These are phyloP conservation scores for Calophaca sinica DNA, from an alignment of 306 rosid species.

Conservation along the genomic window DNA sequence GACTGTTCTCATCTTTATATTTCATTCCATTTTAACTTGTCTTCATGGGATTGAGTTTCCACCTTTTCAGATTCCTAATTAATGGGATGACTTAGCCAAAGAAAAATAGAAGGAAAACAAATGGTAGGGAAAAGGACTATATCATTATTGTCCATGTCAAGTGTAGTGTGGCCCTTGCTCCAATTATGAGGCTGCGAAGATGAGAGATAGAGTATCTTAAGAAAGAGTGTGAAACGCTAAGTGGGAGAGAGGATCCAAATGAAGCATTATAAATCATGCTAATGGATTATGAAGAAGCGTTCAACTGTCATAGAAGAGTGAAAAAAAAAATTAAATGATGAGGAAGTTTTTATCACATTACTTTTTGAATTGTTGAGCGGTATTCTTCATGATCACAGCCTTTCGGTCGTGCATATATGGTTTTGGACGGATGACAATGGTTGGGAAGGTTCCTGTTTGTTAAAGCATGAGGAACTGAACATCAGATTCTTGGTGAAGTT, in stretches of 20 bases:
- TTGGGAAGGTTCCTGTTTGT: slow-evolving; percentile 39
- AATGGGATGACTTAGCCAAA: slow-evolving; percentile 26
- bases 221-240: slow-evolving; percentile 4
- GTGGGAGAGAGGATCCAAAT: slow-evolving; percentile 15
- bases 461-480: slow-evolving; percentile 22
- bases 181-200: slow-evolving; percentile 33
- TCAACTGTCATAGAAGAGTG: slow-evolving; percentile 22
- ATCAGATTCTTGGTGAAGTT: slow-evolving; percentile 34
- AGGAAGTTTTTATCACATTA: not conserved
- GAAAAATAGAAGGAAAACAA: not conserved
- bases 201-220: slow-evolving; percentile 9
- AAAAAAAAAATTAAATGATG: not conserved
- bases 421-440: slow-evolving; percentile 21
- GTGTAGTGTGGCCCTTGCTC: slow-evolving; percentile 31
- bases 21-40: slow-evolving; percentile 14
- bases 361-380: slow-evolving; percentile 14
- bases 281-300: not conserved
- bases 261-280: slow-evolving; percentile 28
- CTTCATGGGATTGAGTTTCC: slow-evolving; percentile 22
- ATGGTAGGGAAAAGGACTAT: slow-evolving; percentile 11
- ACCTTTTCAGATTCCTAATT: slow-evolving; percentile 24
- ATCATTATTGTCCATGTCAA: slow-evolving; percentile 23
- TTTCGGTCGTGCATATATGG: not conserved
- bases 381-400: slow-evolving; percentile 7
- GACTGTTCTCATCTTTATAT: slow-evolving; percentile 12